phyloP scores from a whole-genome alignment of 2,329 filamentous ascomycete species.

The Leptographium procerum region DNA sequence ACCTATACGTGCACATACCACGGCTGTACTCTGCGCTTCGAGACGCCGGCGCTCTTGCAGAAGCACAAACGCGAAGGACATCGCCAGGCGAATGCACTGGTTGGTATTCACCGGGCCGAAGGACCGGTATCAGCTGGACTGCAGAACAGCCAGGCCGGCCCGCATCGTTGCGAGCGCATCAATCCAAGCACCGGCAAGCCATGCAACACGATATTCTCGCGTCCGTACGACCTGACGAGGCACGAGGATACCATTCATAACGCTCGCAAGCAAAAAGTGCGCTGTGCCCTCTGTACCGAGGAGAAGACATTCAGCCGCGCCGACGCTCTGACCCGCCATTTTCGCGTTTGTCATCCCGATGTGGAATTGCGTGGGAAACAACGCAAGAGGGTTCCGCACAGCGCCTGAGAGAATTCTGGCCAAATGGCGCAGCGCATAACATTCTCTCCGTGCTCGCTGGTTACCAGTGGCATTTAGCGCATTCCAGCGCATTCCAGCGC shows the following conservation, averaged over 20 bases:
- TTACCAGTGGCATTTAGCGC: too few relatives aligned
- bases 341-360: slow-evolving; percentile 87
- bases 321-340: slow-evolving; percentile 87
- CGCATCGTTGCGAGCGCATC: slow-evolving; percentile 83
- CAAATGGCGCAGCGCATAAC: background rate
- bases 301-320: slow-evolving; percentile 96
- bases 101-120: slow-evolving; percentile 21
- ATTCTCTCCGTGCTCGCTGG: background rate
- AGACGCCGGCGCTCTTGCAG: slow-evolving; percentile 74
- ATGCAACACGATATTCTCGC: slow-evolving; percentile 87
- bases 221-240: slow-evolving; percentile 90
- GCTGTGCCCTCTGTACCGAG: slow-evolving; percentile 84
- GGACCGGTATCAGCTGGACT: slow-evolving; percentile 37
- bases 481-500: background rate
- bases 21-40: slow-evolving; percentile 78
- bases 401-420: background rate
- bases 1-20: slow-evolving; percentile 97
- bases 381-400: slow-evolving; percentile 22
- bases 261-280: slow-evolving; percentile 83
- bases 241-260: slow-evolving; percentile 99
- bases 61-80: slow-evolving; percentile 95
- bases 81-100: slow-evolving; percentile 53
- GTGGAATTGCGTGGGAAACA: slow-evolving; percentile 65
- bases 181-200: slow-evolving; percentile 93
- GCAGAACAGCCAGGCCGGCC: slow-evolving; percentile 80